These are phyloP conservation scores for Talaromyces trachyspermus DNA, from an alignment of 495 filamentous ascomycete species.

Conservation along the genomic window DNA sequence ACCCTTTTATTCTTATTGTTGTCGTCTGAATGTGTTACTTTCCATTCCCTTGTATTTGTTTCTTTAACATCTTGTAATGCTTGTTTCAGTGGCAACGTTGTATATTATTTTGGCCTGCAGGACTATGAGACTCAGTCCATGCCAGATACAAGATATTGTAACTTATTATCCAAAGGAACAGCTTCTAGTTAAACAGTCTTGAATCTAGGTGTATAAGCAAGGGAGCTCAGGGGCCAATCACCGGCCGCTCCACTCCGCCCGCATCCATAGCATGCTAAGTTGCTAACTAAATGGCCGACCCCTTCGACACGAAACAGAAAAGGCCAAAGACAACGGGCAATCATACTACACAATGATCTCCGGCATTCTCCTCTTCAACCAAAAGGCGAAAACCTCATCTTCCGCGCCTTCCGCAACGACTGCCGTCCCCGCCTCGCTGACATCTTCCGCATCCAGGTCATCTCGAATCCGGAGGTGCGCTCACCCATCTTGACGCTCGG, in stretches of 20 bases:
- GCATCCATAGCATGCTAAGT: too few relatives aligned
- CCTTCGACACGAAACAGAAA: neutral
- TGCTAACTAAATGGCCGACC: neutral
- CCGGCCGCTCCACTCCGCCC: neutral
- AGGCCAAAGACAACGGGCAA: too few relatives aligned
- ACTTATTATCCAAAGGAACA: too few relatives aligned
- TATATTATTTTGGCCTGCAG: too few relatives aligned
- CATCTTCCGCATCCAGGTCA: constrained; percentile 99
- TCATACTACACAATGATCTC: constrained; percentile 83
- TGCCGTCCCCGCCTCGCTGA: constrained; percentile 94
- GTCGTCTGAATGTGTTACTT: too few relatives aligned
- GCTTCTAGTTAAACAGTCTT: too few relatives aligned
- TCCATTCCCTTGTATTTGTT: too few relatives aligned
- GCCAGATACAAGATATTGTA: too few relatives aligned
- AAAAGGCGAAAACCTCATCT: constrained; percentile 99
- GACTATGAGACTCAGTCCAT: too few relatives aligned
- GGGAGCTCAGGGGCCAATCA: neutral
- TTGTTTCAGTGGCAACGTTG: too few relatives aligned
- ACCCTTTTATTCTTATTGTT: constrained; percentile 9
- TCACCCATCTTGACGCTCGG: constrained; percentile 96
- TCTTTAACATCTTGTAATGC: too few relatives aligned
- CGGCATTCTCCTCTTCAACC: constrained; percentile 96
- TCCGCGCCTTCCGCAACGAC: constrained; percentile 96
- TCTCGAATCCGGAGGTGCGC: constrained; percentile 95
- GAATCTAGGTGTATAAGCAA: too few relatives aligned